Percentiles rank a stretch among this genome's conserved stretches.
Conservation (phyloP, 176 grass and related monocot species). For the Neostapfia colusana region DNA sequence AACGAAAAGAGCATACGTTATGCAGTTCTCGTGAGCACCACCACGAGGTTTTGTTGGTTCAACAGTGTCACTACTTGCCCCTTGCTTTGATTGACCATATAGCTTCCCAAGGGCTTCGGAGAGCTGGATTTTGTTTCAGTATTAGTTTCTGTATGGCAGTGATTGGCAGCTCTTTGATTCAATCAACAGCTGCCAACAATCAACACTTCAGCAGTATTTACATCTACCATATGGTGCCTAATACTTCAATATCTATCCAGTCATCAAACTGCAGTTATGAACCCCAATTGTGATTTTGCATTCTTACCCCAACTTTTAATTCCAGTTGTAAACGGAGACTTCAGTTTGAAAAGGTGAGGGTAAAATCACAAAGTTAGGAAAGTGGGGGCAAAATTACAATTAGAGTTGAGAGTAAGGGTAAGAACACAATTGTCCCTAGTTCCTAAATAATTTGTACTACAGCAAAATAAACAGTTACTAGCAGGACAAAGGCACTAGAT, state of each 20-base stretch:
- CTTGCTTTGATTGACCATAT: slow-evolving; percentile 89
- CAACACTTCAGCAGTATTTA: neutral
- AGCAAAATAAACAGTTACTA: neutral
- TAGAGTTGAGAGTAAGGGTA: too few relatives aligned
- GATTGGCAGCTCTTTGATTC: neutral
- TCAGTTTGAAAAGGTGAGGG: too few relatives aligned
- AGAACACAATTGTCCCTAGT: too few relatives aligned
- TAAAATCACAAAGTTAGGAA: too few relatives aligned
- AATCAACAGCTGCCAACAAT: neutral
- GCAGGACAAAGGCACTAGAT: neutral
- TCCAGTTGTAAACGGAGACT: too few relatives aligned
- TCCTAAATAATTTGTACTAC: neutral
- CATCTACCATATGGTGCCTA: neutral
- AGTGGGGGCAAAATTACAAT: too few relatives aligned
- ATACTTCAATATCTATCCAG: neutral
- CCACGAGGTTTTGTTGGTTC: slow-evolving; percentile 77
- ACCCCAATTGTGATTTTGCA: too few relatives aligned
- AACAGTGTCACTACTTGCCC: slow-evolving; percentile 57
- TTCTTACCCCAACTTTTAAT: too few relatives aligned
- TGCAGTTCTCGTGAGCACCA: slow-evolving; percentile 95
- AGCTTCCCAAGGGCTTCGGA: slow-evolving; percentile 98
- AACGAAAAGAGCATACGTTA: slow-evolving; percentile 57
- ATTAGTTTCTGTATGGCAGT: neutral
- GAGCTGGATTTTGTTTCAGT: slow-evolving; percentile 51
- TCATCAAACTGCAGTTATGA: neutral